These are phyloP conservation scores for Phialophora chinensis DNA, from an alignment of 2,329 filamentous ascomycete species.

Conservation along the genomic window DNA sequence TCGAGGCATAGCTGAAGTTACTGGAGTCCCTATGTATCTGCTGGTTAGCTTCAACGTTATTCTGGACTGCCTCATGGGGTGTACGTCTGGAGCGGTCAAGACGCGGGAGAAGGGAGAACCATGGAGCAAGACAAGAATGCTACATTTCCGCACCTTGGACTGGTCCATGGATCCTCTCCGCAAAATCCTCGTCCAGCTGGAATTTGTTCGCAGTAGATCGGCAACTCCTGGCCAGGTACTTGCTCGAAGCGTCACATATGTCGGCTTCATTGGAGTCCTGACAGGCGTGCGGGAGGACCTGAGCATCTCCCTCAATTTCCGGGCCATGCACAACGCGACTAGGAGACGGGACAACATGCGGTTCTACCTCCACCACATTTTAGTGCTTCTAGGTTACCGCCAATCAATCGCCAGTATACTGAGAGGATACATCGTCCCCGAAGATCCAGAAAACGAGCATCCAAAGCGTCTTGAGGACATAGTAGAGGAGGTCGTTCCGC, in stretches of 20 bases:
- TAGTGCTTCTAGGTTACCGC: conserved; percentile 61
- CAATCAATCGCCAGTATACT: conserved; percentile 61
- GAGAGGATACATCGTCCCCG: conserved; percentile 42
- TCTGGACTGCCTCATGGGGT: conserved; percentile 68
- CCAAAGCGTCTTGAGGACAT: conserved; percentile 34
- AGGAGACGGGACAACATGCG: conserved; percentile 45
- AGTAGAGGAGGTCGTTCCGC: conserved; percentile 41
- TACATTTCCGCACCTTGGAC: conserved; percentile 56
- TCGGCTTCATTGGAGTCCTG: conserved; percentile 58
- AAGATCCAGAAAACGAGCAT: conserved; percentile 18
- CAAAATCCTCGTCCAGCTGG: conserved; percentile 58
- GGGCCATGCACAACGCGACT: conserved; percentile 54
- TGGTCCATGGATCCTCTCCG: conserved; percentile 62
- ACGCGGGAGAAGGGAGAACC: conserved; percentile 32
- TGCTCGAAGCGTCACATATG: conserved; percentile 56
- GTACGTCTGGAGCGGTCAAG: conserved; percentile 62
- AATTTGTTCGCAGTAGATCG: conserved; percentile 50
- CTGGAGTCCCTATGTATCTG: conserved; percentile 63
- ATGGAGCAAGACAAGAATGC: conserved; percentile 40
- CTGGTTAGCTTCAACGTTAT: conserved; percentile 68
- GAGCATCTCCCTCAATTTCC: conserved; percentile 58
- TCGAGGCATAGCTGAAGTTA: conserved; percentile 60
- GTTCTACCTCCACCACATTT: conserved; percentile 57
- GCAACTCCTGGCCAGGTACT: conserved; percentile 45
- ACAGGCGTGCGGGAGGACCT: conserved; percentile 55